Percentiles rank a stretch among this genome's conserved stretches.
Conservation (phyloP, 192 early-diverging fungal species). For the Backusella macrospora region DNA sequence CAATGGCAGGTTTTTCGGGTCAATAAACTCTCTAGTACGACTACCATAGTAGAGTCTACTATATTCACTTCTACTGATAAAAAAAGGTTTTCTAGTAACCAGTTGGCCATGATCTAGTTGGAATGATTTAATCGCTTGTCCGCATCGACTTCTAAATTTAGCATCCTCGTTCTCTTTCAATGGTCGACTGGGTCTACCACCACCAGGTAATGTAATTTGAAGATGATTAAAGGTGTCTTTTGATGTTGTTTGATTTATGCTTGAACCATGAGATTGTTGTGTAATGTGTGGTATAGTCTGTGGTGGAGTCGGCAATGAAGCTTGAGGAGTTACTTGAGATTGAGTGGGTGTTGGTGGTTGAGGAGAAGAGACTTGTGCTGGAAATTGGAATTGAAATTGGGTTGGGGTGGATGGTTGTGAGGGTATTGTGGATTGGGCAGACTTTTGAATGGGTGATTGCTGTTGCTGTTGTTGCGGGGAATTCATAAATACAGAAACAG, state of each 20-base stretch:
- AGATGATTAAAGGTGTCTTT: background rate
- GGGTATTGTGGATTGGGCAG: no score
- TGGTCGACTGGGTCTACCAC: background rate
- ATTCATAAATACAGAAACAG: background rate
- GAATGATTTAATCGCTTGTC: constrained; percentile 12
- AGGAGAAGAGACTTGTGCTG: no score
- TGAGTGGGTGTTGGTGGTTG: background rate
- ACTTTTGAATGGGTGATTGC: background rate
- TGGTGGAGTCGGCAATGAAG: background rate
- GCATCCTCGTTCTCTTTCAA: background rate
- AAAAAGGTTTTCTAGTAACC: background rate
- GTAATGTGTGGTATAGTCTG: background rate
- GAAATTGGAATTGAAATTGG: no score
- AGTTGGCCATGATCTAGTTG: background rate
- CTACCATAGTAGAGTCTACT: background rate
- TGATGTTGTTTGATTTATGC: background rate
- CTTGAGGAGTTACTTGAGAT: background rate
- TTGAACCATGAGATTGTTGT: no score
- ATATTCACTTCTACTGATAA: background rate
- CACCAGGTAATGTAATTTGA: background rate
- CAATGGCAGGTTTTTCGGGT: background rate
- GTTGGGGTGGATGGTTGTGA: no score
- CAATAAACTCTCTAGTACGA: background rate
- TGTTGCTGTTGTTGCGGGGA: background rate
- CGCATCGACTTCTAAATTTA: background rate